Conservation (phyloP, 1,284 basidiomycete genomes). For the Paramarasmius palmivorus region DNA sequence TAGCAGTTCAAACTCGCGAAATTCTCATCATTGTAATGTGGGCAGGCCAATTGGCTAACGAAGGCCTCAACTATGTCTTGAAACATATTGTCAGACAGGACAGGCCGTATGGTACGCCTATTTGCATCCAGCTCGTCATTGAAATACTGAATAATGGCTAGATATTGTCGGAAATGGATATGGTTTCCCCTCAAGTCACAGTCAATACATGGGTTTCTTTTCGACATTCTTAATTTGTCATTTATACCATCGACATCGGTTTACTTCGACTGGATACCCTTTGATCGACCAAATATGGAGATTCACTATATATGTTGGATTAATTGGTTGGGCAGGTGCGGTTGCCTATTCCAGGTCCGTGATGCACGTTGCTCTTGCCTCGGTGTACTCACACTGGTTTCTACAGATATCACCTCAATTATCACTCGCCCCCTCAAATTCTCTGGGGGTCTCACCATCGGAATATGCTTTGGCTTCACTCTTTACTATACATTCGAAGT, state of each 20-base stretch:
- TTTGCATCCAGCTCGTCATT: slow-evolving; percentile 1
- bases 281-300: slow-evolving; percentile 53
- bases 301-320: slow-evolving; percentile 45
- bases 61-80: slow-evolving; percentile 70
- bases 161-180: slow-evolving; percentile 73
- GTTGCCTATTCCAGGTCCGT: slow-evolving; percentile 82
- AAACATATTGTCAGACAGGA: slow-evolving; percentile 72
- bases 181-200: slow-evolving; percentile 87
- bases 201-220: slow-evolving; percentile 90
- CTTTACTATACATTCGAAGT: slow-evolving; percentile 65
- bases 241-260: slow-evolving; percentile 69
- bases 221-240: slow-evolving; percentile 76
- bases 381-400: background rate
- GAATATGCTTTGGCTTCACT: slow-evolving; percentile 52
- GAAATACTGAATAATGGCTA: slow-evolving; percentile 23
- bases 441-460: slow-evolving; percentile 73
- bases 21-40: slow-evolving; percentile 80
- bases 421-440: slow-evolving; percentile 74
- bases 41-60: slow-evolving; percentile 76
- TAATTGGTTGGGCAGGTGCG: slow-evolving; percentile 55
- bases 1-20: slow-evolving; percentile 78
- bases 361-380: background rate
- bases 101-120: slow-evolving; percentile 61
- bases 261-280: slow-evolving; percentile 49
- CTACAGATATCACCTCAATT: slow-evolving; percentile 66